phyloP scores from a whole-genome alignment of 1,139 yeast genomes.

The Candida tunisiensis region DNA sequence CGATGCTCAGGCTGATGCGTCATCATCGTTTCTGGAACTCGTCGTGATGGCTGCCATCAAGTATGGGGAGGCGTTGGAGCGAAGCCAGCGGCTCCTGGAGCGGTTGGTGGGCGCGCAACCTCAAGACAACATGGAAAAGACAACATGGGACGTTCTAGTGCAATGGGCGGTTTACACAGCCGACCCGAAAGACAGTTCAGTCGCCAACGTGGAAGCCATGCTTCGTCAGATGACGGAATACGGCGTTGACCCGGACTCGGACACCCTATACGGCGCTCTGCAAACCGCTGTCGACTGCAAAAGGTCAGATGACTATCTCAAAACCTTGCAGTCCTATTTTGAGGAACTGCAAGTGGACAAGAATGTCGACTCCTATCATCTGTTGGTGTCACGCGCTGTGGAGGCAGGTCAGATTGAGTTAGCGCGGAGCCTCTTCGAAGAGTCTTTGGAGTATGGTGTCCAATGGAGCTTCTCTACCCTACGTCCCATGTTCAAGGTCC shows the following conservation, averaged over 20 bases:
- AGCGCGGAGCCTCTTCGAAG: slow-evolving; percentile 22
- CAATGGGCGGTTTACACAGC: slow-evolving; percentile 17
- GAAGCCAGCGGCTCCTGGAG: slow-evolving; percentile 7
- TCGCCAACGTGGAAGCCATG: slow-evolving; percentile 5
- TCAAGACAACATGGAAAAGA: slow-evolving; percentile 10
- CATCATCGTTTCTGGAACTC: slow-evolving; percentile 12
- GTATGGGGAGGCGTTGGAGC: slow-evolving; percentile 8
- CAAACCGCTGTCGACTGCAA: slow-evolving; percentile 10
- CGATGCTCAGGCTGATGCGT: too few relatives aligned
- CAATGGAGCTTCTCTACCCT: slow-evolving; percentile 25
- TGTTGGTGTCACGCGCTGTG: slow-evolving; percentile 13
- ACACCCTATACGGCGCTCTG: slow-evolving; percentile 12
- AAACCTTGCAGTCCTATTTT: slow-evolving; percentile 9
- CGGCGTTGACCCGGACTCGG: slow-evolving; percentile 10
- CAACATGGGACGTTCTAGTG: slow-evolving; percentile 19
- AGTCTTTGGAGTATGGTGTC: slow-evolving; percentile 23
- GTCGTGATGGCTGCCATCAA: slow-evolving; percentile 10
- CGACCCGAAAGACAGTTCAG: too few relatives aligned
- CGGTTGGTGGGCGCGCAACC: slow-evolving; percentile 4
- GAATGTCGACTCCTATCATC: slow-evolving; percentile 12
- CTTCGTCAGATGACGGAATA: slow-evolving; percentile 7
- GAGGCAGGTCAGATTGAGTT: slow-evolving; percentile 8
- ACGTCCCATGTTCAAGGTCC: slow-evolving; percentile 17
- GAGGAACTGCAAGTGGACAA: slow-evolving; percentile 9
- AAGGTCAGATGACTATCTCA: slow-evolving; percentile 8